Evolutionary conservation across 2,329 filamentous ascomycete species (phyloP), one percentile per base, ranked within the genome.

Genomic region (Aspergillus sp.): DNA sequence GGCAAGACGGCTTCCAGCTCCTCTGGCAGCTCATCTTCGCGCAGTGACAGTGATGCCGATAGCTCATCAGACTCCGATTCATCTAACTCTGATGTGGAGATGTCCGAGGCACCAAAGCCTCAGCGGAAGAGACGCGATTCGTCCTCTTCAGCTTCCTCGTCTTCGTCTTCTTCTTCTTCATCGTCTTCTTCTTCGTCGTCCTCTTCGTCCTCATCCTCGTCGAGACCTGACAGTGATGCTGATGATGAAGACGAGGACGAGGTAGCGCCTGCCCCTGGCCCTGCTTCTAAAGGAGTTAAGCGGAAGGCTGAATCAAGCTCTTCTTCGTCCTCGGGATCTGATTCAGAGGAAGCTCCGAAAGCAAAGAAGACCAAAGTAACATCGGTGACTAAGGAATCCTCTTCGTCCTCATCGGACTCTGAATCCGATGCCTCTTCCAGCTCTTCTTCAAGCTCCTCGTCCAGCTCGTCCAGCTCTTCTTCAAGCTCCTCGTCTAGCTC

Each of bases 221-320:
- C 66, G 6, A 15, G 70, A 12, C 47, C 80, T 19, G 80, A 82
- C 57, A 82, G 79, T 60, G 81, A 83, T 62, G 76, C 79, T 7
- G 80, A 82, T 57, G 79, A 81, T 57, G 80, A 82, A 63, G 74
- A 78, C 37, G 78, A 81, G 68, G 80, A 84, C 39, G 84, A 85
- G 71, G 77, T 79, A 9, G 59, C 65, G 23, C 53, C 64, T 4
- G 78, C 79, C 17, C 66, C 68, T 35, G 60, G 70, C 17, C 58
- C 68, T 19, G 68, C 72, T 45, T 50, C 66, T 8, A 81, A 82
- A 31, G 75, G 75, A 2, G 68, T 83, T 58, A 88, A 88, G 74
- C 82, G 85, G 57, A 88, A 88, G 76, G 83, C 83, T 7, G 73
- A 75, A 50, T 73, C 74, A 9, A 77, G 72, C 62, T 79, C 73